These are phyloP conservation scores for Trametes polyzona DNA, from an alignment of 1,284 basidiomycete genomes.

Conservation along the genomic window DNA sequence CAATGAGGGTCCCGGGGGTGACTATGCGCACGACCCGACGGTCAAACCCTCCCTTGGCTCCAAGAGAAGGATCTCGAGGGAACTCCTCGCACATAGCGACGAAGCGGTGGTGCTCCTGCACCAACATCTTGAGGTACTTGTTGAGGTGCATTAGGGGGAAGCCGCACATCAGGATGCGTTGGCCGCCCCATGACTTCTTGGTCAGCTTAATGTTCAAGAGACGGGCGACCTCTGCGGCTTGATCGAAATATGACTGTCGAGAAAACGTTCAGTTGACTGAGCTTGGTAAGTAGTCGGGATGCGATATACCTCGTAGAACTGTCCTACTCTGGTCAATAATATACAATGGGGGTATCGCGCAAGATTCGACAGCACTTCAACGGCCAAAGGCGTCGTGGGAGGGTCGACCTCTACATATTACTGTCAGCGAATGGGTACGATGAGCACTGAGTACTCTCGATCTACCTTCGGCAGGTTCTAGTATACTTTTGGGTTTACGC, in stretches of 20 bases:
- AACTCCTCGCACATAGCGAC: constrained; percentile 95
- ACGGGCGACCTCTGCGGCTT: constrained; percentile 78
- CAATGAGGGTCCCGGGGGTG: constrained; percentile 91
- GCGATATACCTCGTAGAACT: constrained; percentile 86
- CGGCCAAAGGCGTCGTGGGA: constrained; percentile 63
- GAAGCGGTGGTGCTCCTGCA: constrained; percentile 80
- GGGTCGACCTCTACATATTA: not conserved
- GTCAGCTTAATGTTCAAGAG: constrained; percentile 85
- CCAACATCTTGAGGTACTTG: constrained; percentile 84
- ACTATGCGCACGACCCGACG: constrained; percentile 84
- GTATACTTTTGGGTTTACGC: constrained; percentile 6
- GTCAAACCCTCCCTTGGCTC: constrained; percentile 62
- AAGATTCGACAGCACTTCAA: constrained; percentile 73
- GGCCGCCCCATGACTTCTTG: constrained; percentile 70
- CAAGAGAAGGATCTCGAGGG: constrained; percentile 46
- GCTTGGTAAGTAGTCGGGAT: not conserved
- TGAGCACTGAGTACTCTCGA: too few relatives aligned
- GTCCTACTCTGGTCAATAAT: constrained; percentile 88
- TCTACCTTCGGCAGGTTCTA: constrained; percentile 2
- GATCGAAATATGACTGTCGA: constrained; percentile 84
- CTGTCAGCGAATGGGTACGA: not conserved
- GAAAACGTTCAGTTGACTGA: not conserved
- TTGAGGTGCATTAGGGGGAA: constrained; percentile 88
- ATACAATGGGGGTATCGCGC: constrained; percentile 85
- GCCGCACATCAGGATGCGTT: constrained; percentile 81